A percentile compares a stretch with the other conserved stretches of the same genome.
Evolutionary conservation across 495 filamentous ascomycete genomes (phyloP).

Genomic region (Neurospora tetrasperma): DNA sequence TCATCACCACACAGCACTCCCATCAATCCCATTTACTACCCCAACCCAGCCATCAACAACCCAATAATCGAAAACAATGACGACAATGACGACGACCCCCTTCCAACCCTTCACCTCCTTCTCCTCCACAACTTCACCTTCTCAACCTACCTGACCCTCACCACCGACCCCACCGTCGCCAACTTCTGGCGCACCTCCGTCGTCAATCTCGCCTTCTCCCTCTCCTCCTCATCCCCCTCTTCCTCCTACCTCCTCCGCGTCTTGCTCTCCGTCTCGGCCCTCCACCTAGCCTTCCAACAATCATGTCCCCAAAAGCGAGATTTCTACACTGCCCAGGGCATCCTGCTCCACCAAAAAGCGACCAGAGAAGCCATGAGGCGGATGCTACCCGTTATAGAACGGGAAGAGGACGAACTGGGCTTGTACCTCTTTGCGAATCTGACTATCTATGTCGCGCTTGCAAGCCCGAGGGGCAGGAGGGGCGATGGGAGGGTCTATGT

Average conservation of each 20-base stretch:
- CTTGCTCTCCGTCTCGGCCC: conserved; percentile 41
- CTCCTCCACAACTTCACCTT: conserved; percentile 36
- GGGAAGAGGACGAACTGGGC: conserved; percentile 9
- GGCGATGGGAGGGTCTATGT: background rate
- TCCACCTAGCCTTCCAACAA: conserved; percentile 42
- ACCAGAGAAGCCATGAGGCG: conserved; percentile 16
- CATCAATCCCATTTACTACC: background rate
- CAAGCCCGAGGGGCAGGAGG: background rate
- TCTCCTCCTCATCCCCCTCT: background rate
- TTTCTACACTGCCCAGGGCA: conserved; percentile 39
- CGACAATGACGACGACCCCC: background rate
- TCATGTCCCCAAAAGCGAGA: conserved; percentile 23
- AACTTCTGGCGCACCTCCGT: conserved; percentile 28
- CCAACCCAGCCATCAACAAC: background rate
- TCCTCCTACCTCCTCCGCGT: conserved; percentile 47
- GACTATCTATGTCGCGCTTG: conserved; percentile 17
- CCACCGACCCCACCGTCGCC: conserved; percentile 21
- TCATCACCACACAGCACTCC: background rate
- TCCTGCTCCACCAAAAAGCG: conserved; percentile 40
- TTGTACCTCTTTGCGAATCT: conserved; percentile 27
- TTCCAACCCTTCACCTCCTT: conserved; percentile 29
- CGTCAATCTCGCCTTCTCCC: conserved; percentile 30
- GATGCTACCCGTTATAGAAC: conserved; percentile 9
- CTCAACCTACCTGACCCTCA: conserved; percentile 27
- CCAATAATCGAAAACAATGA: background rate